These are phyloP conservation scores for Aurantiochytrium sp. DNA, from an alignment of 108 stramenopile genomes.

Conservation along the genomic window DNA sequence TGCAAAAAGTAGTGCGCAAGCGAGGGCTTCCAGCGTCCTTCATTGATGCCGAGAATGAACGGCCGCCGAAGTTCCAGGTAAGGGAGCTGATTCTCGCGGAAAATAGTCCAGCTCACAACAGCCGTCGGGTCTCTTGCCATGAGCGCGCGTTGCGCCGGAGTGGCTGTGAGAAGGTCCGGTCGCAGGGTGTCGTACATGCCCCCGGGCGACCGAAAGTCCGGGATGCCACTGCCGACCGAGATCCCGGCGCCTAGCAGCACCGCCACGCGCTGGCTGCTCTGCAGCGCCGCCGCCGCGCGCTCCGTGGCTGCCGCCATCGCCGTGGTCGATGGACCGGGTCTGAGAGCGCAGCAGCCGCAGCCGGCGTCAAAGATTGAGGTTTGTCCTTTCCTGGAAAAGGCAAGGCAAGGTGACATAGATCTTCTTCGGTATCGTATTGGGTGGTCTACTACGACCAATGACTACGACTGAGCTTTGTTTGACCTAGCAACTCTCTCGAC, in stretches of 20 bases:
- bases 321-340: no score
- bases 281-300: neutral
- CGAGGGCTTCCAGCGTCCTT: conserved; percentile 65
- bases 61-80: conserved; percentile 69
- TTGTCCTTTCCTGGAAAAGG: no score
- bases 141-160: conserved; percentile 39
- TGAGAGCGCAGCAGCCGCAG: no score
- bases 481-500: no score
- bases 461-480: no score
- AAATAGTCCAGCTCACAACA: conserved; percentile 61
- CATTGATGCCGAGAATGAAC: conserved; percentile 66
- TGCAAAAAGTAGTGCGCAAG: conserved; percentile 74
- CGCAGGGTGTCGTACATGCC: conserved; percentile 72
- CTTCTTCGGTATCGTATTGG: no score
- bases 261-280: conserved; percentile 45
- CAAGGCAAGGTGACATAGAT: no score
- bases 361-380: no score
- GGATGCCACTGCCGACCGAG: conserved; percentile 65
- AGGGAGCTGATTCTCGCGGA: conserved; percentile 70
- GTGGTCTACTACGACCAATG: no score
- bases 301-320: no score
- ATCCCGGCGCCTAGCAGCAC: conserved; percentile 71
- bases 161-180: conserved; percentile 62
- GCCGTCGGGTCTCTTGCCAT: conserved; percentile 58
- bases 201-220: conserved; percentile 69